Evolutionary conservation across 345 rosid species (phyloP), one percentile per base, ranked within the genome.

Genomic region (Streptanthus diversifolius): DNA sequence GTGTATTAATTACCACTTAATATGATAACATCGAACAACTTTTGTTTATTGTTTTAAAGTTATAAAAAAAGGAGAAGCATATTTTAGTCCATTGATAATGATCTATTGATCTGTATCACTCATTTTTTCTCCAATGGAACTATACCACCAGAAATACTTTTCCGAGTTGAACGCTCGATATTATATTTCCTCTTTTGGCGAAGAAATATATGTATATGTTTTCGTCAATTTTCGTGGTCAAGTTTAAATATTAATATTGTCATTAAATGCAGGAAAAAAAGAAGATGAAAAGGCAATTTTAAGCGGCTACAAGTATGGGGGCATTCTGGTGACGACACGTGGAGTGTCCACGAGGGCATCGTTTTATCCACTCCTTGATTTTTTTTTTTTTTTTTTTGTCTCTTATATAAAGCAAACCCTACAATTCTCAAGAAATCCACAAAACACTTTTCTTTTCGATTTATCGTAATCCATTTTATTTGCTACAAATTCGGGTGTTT

Each of bases 281-380:
- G 2, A 39, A 67, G 40, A 24, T 0, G 24, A 37, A 63, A 56
- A 51, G 4, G 4, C 32, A 41, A 59, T 1, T n/a, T 3, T 63
- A 70, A 77, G 56, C 72, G 80, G 80, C 76, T 77, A 64, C 65
- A 54, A 70, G 71, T 56, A 48, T 19, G 67, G 24, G 55, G 47
- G 29, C 8, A 63, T 64, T 25, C 1, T 29, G 17, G 37, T 25
- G 0, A 15, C 54, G 76, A 77, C 80, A 77, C 76, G 80, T 70
- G 80, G 52, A n/a, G 0, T 27, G 12, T 43, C 80, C 75, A 76
- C 8, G 36, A 45, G 17, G 53, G 66, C 66, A 55, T 5, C 13
- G 59, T 70, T 5, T 22, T 63, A 63, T 63, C 75, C 80, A 45
- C 17, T 6, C 44, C 8, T 4, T n/a, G n/a, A n/a, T 43, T 76